Base-by-base conservation (phyloP, 176 grass and related monocot genomes). In the Oryza meridionalis region DNA sequence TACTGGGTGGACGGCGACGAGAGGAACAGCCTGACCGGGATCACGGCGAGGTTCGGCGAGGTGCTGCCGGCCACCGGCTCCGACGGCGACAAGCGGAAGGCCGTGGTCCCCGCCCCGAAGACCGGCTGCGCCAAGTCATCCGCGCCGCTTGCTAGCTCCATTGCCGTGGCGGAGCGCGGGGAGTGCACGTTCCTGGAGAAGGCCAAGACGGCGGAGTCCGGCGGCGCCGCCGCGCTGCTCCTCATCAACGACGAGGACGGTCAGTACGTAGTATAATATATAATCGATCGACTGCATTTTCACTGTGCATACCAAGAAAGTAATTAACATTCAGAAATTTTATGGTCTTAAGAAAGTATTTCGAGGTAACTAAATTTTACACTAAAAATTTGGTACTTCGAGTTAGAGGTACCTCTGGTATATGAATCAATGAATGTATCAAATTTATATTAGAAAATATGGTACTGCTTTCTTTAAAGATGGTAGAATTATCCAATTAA, bases 181-280 rank as follows among this genome's bases (percentile, higher is more conserved):
- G 89, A 94, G 67, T 98, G 96, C 81, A 85, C 87, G 21, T 98
- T 92, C 83, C 67, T 91, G 46, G 79, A 91, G 68, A 98, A 96
- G 81, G 96, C 93, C 9, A 81, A 76, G 78, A 47, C 83, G 37
- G 93, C 90, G 14, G 83, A 90, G 70, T 88, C 83, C 27, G 45
- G 82, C 61, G 90, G 88, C 51, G 96, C 93, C 1, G 32, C 47
- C 31, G 91, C 85, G 53, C 25, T 98, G 84, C 47, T 98, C 73
- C 31, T 98, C 59, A 69, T 92, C 67, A 98, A 96, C 73, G 72
- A 89, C 47, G 47, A 75, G 22, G 78, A 97, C 5, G 91, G 94
- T 97, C 66, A 11, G 65, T 86, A 25, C 7, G 38, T 44, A 43
- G 0, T 15, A 5, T 44, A 43, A 0, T 15, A 5, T 55, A 21